Evolutionary conservation across 1,139 yeast species (phyloP), one percentile per base, ranked within the genome.

Genomic region (Candida glucosophila): DNA sequence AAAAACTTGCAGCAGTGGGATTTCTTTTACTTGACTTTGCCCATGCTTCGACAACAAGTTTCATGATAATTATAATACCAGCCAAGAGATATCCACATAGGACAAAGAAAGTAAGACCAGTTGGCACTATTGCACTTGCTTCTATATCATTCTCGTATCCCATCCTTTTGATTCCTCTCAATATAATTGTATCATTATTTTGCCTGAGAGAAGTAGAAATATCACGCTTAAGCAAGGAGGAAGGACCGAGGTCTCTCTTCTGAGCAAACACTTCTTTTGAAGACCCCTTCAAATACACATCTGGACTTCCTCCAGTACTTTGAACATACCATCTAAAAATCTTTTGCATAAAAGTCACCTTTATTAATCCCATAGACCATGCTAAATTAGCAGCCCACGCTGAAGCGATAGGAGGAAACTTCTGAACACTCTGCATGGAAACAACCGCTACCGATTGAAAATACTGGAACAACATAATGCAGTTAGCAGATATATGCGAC

Each of bases 311-410:
- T 27, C 92, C 92, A 3, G 90, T 79, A 27, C 82, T 57, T 49
- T 80, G 85, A 24, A 80, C 72, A 40, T 77, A 80, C 92, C 92
- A 80, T 42, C 88, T 63, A 48, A 80, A 77, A 39, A 80, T 76
- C 30, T 73, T 60, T 51, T 78, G 88, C 86, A 80, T 78, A 42
- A 79, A 79, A 3, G 49, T 43, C 22, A 77, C 67, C 41, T 74
- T 58, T 38, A 80, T 79, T 33, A 80, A 58, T 2, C 92, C 92
- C 88, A 80, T 79, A 2, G 88, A 77, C 92, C 92, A 80, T 15
- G 82, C 82, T 47, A 80, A 63, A 43, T 80, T 80, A 46, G 77
- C 86, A 4, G 83, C 63, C 92, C 92, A 80, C 5, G 88, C 70
- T 17, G 77, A 67, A 2, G 85, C 90, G 42, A 80, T 78, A 9